Base-by-base conservation (phyloP, 805 yeast genomes). In the Candida easanensis region DNA sequence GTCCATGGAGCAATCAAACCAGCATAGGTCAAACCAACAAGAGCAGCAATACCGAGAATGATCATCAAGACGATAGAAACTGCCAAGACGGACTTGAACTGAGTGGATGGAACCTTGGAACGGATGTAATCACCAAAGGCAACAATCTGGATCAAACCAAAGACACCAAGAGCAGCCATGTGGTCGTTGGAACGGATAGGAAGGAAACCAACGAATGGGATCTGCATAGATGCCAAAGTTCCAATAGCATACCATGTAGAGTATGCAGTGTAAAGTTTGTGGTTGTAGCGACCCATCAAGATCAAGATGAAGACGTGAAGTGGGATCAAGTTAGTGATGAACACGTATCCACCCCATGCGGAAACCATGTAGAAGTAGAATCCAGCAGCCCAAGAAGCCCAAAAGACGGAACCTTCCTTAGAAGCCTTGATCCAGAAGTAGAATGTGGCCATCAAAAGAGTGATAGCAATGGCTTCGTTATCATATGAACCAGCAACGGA, bases 1-100 rank as follows among this genome's bases (percentile, higher is more conserved):
- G 97, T 89, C 99, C 99, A 93, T 42, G 99, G 99, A 28, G 98
- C 97, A 65, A 95, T 93, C 64, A 84, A 80, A 4, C 97, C 99
- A 41, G 88, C 72, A 48, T 86, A 84, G 15, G 99, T 93, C 54
- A 95, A 81, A 15, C 76, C 79, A 36, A 88, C 76, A 42, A 93
- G 72, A 17, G 84, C 95, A 13, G 72, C 70, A 33, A 88, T 59
- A 45, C 97, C 96, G 23, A 84, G 51, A 14, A 67, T 60, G 23
- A 81, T 70, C 42, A 89, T 71, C 17, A 79, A 57, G 2, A 66
- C 62, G 41, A 85, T 65, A 14, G 88, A 79, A 17, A 83, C 77
- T 18, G 76, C 57, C 68, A 85, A 72, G 36, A 88, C 77, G 10
- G 80, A 73, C 59, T 72, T 79, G 74, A 93, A 93, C 63, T 84